Evolutionary conservation across 2,329 filamentous ascomycete species (phyloP), one percentile per base, ranked within the genome.

Genomic region (Zasmidium angulare): DNA sequence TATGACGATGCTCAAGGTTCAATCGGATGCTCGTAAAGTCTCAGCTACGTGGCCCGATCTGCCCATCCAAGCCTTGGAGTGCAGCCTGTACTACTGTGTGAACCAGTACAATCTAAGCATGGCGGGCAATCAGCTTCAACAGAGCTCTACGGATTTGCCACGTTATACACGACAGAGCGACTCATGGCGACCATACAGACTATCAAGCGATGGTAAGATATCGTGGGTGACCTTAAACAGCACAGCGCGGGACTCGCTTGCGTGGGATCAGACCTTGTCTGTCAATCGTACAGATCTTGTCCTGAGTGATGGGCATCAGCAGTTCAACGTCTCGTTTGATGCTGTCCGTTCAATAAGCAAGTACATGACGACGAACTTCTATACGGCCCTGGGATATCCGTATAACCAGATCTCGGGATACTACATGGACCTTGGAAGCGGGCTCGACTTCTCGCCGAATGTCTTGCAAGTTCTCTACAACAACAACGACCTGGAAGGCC

Each of bases 61-160:
- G 7, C n/a, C 36, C 9, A 14, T 62, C n/a, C 11, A 49, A 1
- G 57, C 60, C 2, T 22, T 51, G 7, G 62, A 64, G 43, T 62
- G 62, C 46, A 60, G 50, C 3, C 52, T 64, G 2, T 56, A 59
- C 31, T 64, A 64, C 50, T 62, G 62, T 50, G 57, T 64, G 10
- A 64, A 62, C 14, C 17, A 21, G 9, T 62, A 64, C 48, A 24
- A 49, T 3, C 50, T 52, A 0, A 36, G n/a, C 12, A 54, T 60
- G 22, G 50, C 23, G 2, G 60, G 60, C 55, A 47, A 47, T 19
- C 46, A 11, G 4, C 21, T 56, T 3, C 36, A 22, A 14, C 47
- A 59, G 17, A 31, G 14, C 2, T 23, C 36, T 7, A 24, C 9
- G 23, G 55, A 54, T 7, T 14, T 40, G 7, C 53, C 46, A 19